Conservation (phyloP, 2,329 filamentous ascomycete genomes). For the Talaromyces sp. region DNA sequence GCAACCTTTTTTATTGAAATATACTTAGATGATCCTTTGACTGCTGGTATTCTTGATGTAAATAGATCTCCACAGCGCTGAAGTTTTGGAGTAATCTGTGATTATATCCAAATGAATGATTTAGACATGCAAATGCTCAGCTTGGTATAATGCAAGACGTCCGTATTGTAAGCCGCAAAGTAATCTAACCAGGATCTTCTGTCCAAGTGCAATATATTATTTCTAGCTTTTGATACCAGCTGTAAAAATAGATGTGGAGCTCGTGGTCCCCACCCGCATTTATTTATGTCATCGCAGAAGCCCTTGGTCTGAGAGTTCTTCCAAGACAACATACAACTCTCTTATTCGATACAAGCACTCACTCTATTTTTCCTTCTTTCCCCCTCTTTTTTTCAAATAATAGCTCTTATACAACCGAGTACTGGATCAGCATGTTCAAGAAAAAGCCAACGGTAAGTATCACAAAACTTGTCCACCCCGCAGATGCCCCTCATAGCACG, state of each 20-base stretch:
- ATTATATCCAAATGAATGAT: too few species aligned
- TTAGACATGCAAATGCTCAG: too few species aligned
- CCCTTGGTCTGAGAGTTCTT: background rate
- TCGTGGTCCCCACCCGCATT: background rate
- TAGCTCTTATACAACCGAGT: background rate
- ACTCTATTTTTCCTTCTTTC: background rate
- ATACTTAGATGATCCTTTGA: too few species aligned
- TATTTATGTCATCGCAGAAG: constrained; percentile 7
- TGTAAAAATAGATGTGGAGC: background rate
- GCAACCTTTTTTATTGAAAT: too few species aligned
- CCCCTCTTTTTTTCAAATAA: background rate
- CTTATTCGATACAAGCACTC: background rate
- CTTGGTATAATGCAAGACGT: too few species aligned
- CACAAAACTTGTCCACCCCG: background rate
- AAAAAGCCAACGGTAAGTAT: constrained; percentile 51
- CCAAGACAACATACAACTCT: background rate
- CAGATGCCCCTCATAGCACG: background rate
- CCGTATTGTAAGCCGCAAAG: too few species aligned
- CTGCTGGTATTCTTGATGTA: too few species aligned
- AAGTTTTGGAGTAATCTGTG: too few species aligned
- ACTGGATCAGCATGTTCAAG: constrained; percentile 48
- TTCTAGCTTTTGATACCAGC: too few species aligned
- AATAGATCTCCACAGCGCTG: too few species aligned
- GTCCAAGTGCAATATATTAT: too few species aligned
- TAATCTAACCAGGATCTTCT: too few species aligned